These are phyloP conservation scores for Aegilops longissima DNA, from an alignment of 176 grass and related monocot species.

Conservation along the genomic window DNA sequence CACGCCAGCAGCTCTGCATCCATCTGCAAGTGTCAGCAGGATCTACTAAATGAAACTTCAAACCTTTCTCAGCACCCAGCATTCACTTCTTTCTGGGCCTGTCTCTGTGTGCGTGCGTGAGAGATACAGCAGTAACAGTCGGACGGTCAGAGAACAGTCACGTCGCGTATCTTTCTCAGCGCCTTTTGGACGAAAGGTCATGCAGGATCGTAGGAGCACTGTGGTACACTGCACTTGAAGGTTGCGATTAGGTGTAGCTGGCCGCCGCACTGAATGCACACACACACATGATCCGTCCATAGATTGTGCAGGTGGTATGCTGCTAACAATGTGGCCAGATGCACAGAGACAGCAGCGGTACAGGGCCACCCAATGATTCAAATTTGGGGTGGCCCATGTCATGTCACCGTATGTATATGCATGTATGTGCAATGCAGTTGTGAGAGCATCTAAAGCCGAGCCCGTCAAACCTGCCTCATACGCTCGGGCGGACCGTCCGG, in stretches of 20 bases:
- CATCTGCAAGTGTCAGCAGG: neutral
- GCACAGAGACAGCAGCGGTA: neutral
- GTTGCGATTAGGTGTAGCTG: neutral
- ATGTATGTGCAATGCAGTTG: too few relatives aligned
- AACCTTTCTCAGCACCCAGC: neutral
- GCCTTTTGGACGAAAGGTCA: neutral
- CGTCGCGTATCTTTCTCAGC: neutral
- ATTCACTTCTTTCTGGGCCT: neutral
- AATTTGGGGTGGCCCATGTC: neutral
- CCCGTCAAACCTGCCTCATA: too few relatives aligned
- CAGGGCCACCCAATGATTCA: neutral
- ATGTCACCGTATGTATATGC: too few relatives aligned
- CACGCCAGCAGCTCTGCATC: neutral
- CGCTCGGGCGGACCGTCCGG: too few relatives aligned
- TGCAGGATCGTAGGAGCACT: neutral
- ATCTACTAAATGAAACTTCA: neutral
- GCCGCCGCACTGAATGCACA: neutral
- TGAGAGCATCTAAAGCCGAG: too few relatives aligned
- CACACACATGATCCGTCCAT: neutral
- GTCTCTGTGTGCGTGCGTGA: neutral
- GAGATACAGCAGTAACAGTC: neutral
- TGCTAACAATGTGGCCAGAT: neutral
- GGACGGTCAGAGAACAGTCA: neutral
- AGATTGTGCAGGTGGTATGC: constrained; percentile 5
- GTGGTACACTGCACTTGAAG: neutral